Evolutionary conservation across 192 early-diverging fungal genomes (phyloP).

Genomic region (Gryganskiella cystojenkinii): DNA sequence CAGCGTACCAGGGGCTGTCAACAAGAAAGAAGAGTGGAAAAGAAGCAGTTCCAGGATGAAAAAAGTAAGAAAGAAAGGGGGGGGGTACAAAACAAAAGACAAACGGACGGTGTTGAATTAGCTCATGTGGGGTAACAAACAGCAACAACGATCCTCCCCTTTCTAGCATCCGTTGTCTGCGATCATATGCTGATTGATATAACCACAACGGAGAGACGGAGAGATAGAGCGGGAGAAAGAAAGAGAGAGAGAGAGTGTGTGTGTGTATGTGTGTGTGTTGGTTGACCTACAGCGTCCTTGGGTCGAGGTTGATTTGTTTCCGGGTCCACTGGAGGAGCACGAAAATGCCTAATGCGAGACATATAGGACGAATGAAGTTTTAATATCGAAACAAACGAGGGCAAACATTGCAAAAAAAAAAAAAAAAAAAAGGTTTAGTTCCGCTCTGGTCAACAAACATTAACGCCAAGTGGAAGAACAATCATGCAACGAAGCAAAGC

Average conservation of each 20-base stretch:
- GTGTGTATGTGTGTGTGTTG: no score
- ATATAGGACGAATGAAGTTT: neutral
- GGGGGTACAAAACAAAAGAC: neutral
- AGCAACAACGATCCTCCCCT: neutral
- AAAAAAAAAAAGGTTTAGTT: no score
- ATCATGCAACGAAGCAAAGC: no score
- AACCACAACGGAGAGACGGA: no score
- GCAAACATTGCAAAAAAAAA: neutral
- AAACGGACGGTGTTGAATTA: neutral
- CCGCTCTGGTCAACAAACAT: neutral
- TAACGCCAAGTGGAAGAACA: no score
- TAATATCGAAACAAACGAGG: neutral
- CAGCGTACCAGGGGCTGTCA: conserved; percentile 65
- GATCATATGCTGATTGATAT: no score
- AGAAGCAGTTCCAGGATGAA: neutral
- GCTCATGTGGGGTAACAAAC: neutral
- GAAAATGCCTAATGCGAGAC: conserved; percentile 55
- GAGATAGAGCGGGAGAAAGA: no score
- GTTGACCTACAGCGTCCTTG: conserved; percentile 63
- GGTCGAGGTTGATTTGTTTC: conserved; percentile 60
- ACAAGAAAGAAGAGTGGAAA: neutral
- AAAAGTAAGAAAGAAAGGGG: neutral
- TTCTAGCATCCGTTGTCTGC: no score
- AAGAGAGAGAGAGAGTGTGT: no score
- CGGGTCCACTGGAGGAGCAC: conserved; percentile 58